Base-by-base conservation (phyloP, 2,329 filamentous ascomycete genomes). In the Periconia digitata region DNA sequence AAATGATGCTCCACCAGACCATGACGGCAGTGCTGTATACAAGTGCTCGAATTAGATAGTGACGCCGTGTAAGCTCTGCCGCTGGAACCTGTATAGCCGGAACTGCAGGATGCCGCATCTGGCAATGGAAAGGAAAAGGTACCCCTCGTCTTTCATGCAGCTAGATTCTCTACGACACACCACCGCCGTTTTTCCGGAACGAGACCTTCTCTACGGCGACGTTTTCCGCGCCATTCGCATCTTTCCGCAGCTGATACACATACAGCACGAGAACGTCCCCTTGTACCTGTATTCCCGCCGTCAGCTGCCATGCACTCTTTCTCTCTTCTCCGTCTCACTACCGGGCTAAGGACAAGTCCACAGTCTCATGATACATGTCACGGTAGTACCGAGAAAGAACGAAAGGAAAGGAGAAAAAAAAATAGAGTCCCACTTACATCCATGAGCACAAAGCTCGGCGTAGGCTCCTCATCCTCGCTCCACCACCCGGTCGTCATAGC, bases 371-470 rank as follows among this genome's bases (percentile, higher is more conserved):
- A 24, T 22, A 24, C 21, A 15, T 23, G 37, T 21, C 18, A 22
- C 18, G 6, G 40, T 35, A 8, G 27, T 34, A 39, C 20, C n/a
- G n/a, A n/a, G n/a, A n/a, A n/a, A n/a, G n/a, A n/a, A n/a, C n/a
- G n/a, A n/a, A n/a, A n/a, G n/a, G n/a, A n/a, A n/a, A n/a, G n/a
- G n/a, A n/a, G n/a, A n/a, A 43, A 36, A 18, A 4, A 40, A 32
- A 43, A 37, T 12, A n/a, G 24, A 10, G 22, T n/a, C 24, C 15
- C 43, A 86, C 90, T 77, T 72, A 96, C 92, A 81, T 97, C 92
- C 92, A 97, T 96, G 71, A 97, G 75, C 67, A 94, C 96, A 73
- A 97, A 96, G 70, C 91, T 96, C 21, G 92, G 92, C 47, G 85
- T 86, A 20, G 87, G 88, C 46, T 92, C 88, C 66, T 75, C 75